Base-by-base conservation (phyloP, 176 grass and related monocot genomes). In the Oryza coarctata region DNA sequence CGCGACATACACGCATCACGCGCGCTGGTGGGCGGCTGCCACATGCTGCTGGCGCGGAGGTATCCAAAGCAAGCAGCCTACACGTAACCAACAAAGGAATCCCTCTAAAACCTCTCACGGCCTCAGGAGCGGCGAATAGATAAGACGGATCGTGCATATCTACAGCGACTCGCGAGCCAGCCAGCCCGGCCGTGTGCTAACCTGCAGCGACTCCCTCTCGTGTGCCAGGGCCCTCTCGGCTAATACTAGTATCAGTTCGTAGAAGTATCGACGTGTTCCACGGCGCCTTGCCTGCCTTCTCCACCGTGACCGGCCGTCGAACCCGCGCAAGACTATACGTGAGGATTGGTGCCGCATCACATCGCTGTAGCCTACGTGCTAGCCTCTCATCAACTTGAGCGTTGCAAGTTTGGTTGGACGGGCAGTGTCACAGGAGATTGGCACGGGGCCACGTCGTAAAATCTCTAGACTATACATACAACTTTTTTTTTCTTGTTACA, bases 1-100 rank as follows among this genome's bases (percentile, higher is more conserved):
- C 52, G 52, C 52, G 7, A 23, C 7, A 50, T 4, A 22, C 23
- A 58, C 52, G 20, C 9, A 9, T 57, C 52, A 25, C 55, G 55
- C 49, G 49, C 49, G 49, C 45, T 4, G 47, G 49, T 18, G 49
- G 49, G 6, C 49, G 49, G 49, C 18, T 2, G 49, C 70, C 76
- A 73, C 76, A 71, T 80, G 84, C 75, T 80, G 84, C 75, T 15
- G 29, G 1, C 27, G 58, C 84, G 49, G 84, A 40, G 58, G 84
- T 73, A 80, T 80, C 84, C 82, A 23, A 84, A 41, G 13, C 49
- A 20, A 22, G 6, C 50, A 6, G 6, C 22, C 6, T 20, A 45
- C 43, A 55, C 18, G 50, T 22, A 55, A 55, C 22, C 8, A 17
- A 22, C 7, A 9, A 10, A 9, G 55, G 20, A 60, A 25, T 3